Evolutionary conservation across 2,329 filamentous ascomycete genomes (phyloP).

Genomic region (Harringtonia lauricola): DNA sequence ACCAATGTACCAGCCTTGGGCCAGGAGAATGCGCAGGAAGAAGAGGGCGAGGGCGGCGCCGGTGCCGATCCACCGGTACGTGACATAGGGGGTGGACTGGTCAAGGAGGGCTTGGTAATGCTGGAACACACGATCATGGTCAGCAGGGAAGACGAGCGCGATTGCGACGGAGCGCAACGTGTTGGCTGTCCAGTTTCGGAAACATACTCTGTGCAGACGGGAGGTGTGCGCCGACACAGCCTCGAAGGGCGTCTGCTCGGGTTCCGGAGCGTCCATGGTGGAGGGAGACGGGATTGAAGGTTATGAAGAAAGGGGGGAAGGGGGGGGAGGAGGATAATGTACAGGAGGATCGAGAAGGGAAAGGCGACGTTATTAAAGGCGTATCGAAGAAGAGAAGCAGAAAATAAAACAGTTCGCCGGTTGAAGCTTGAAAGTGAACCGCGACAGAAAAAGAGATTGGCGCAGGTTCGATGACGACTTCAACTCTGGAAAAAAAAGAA

Average conservation of each 20-base stretch:
- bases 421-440: too few species aligned
- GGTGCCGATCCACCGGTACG: constrained; percentile 88
- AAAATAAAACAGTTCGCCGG: too few species aligned
- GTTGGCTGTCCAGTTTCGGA: neutral
- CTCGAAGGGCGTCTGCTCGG: constrained; percentile 84
- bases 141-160: neutral
- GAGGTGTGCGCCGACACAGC: constrained; percentile 80
- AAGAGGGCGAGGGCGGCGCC: constrained; percentile 65
- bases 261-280: constrained; percentile 74
- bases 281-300: neutral
- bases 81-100: constrained; percentile 78
- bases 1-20: constrained; percentile 99
- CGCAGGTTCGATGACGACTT: too few species aligned
- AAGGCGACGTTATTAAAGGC: too few species aligned
- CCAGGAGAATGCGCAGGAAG: constrained; percentile 78
- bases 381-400: too few species aligned
- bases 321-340: neutral
- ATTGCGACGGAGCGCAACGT: neutral
- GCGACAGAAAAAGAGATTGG: too few species aligned
- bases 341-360: neutral
- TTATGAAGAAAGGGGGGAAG: neutral
- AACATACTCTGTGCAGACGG: constrained; percentile 52
- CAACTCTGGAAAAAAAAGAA: too few species aligned
- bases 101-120: constrained; percentile 92
- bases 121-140: constrained; percentile 30